phyloP scores from a whole-genome alignment of 805 yeast genomes.

The Wickerhamiella siamensis region DNA sequence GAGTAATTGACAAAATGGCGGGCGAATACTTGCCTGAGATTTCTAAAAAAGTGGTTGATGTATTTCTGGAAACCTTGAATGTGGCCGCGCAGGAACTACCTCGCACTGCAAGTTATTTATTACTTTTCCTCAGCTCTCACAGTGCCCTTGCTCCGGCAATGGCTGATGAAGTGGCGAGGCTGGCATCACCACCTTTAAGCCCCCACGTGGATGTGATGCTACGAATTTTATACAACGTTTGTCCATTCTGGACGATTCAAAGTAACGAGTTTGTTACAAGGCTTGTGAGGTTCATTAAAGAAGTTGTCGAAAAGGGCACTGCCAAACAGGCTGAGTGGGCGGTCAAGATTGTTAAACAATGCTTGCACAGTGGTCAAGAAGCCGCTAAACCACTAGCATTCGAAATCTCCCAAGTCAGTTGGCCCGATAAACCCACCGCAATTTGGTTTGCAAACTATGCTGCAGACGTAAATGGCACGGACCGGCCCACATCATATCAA shows the following conservation, averaged over 20 bases:
- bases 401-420: neutral
- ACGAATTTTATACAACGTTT: slow-evolving; percentile 14
- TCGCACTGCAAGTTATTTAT: slow-evolving; percentile 8
- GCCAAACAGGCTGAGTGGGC: slow-evolving; percentile 1
- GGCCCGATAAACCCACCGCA: neutral
- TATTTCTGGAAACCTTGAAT: neutral
- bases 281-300: slow-evolving; percentile 1
- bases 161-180: slow-evolving; percentile 5
- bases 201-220: slow-evolving; percentile 9
- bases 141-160: slow-evolving; percentile 5
- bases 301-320: neutral
- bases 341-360: neutral
- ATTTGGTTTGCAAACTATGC: neutral
- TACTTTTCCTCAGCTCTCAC: slow-evolving; percentile 9
- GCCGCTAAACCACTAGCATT: slow-evolving; percentile 2
- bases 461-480: neutral
- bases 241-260: slow-evolving; percentile 8
- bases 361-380: neutral
- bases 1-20: slow-evolving; percentile 25
- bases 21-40: slow-evolving; percentile 28
- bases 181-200: slow-evolving; percentile 2
- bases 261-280: neutral
- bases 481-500: neutral
- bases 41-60: slow-evolving; percentile 7
- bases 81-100: slow-evolving; percentile 1